Conservation (phyloP, 129 eudicot genomes). For the Glebionis coronaria region DNA sequence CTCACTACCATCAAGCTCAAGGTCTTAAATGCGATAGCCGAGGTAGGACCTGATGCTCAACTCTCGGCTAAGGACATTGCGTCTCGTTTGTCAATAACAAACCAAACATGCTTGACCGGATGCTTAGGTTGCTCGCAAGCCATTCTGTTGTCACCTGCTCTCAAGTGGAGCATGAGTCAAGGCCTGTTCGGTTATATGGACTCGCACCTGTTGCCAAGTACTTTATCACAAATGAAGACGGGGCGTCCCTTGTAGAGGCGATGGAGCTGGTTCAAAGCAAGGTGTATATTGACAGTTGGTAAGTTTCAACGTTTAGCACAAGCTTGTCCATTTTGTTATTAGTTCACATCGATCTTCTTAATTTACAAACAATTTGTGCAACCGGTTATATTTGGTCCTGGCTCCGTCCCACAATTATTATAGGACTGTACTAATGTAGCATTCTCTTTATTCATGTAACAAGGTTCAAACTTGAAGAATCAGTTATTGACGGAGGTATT, state of each 20-base stretch:
- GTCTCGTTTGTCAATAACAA: background rate
- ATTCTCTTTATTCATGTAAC: background rate
- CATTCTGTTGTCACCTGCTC: background rate
- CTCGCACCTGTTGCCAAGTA: background rate
- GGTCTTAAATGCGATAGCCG: background rate
- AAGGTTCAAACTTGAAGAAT: constrained; percentile 12
- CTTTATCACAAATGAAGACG: constrained; percentile 4
- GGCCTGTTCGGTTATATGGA: constrained; percentile 1
- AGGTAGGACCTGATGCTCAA: background rate
- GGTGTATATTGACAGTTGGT: constrained; percentile 7
- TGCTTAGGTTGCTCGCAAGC: constrained; percentile 2
- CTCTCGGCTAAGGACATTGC: constrained; percentile 3
- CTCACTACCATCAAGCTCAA: background rate
- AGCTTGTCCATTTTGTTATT: too few relatives aligned
- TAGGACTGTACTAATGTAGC: too few relatives aligned
- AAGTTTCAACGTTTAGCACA: background rate
- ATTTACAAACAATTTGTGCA: too few relatives aligned
- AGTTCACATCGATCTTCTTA: too few relatives aligned
- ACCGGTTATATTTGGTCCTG: too few relatives aligned
- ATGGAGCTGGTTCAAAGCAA: constrained; percentile 1
- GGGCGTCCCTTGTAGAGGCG: background rate
- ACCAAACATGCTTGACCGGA: constrained; percentile 6
- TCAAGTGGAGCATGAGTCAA: constrained; percentile 2
- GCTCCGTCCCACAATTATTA: too few relatives aligned
- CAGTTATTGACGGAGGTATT: background rate